Conservation (phyloP, 768 basidiomycete species). For the Rubroboletus satanas region DNA sequence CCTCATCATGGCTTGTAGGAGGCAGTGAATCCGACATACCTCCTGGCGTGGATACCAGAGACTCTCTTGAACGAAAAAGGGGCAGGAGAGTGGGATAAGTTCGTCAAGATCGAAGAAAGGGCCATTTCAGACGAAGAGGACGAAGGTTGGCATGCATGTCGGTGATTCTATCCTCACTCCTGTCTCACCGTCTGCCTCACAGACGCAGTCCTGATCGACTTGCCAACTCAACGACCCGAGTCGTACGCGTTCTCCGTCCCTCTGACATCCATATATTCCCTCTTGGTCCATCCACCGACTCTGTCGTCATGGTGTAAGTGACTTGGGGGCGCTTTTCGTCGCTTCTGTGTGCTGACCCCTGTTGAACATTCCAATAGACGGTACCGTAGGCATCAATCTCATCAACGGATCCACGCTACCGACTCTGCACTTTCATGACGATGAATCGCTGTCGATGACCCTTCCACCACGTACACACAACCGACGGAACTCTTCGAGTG, state of each 20-base stretch:
- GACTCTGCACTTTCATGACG: constrained; percentile 94
- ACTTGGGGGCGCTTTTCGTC: constrained; percentile 10
- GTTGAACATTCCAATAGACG: constrained; percentile 47
- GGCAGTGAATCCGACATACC: constrained; percentile 67
- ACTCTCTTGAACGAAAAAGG: constrained; percentile 79
- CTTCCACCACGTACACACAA: constrained; percentile 38
- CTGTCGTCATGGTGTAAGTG: constrained; percentile 78
- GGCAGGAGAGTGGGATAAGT: constrained; percentile 84
- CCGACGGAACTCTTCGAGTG: constrained; percentile 38
- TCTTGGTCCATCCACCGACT: constrained; percentile 80
- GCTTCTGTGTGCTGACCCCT: neutral
- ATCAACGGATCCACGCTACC: constrained; percentile 83
- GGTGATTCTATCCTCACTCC: neutral
- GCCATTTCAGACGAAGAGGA: constrained; percentile 59
- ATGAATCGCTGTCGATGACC: constrained; percentile 82
- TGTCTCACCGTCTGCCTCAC: constrained; percentile 7
- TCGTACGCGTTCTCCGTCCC: constrained; percentile 97
- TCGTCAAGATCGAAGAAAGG: constrained; percentile 77
- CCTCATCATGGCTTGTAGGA: constrained; percentile 45
- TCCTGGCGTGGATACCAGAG: constrained; percentile 94
- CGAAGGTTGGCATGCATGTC: constrained; percentile 47
- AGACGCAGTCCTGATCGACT: constrained; percentile 85
- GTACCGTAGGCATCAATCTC: constrained; percentile 84
- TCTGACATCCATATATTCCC: constrained; percentile 82
- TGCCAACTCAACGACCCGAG: constrained; percentile 79